Base-by-base conservation (phyloP, 1,284 basidiomycete genomes). In the Moesziomyces aphidis region DNA sequence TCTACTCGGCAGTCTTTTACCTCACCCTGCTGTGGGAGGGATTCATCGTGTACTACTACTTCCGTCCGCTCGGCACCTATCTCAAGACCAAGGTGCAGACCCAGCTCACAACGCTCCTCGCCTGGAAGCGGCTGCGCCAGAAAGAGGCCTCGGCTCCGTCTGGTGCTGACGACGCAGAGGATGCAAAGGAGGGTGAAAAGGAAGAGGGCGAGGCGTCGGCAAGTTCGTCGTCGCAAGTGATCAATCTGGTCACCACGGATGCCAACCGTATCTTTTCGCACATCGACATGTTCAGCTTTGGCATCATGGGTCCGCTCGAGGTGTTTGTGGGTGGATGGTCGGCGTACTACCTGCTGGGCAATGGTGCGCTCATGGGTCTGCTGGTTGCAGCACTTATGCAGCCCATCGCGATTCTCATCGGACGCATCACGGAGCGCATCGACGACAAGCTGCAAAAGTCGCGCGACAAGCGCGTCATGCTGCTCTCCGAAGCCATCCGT, bases 171-270 rank as follows among this genome's bases (percentile, higher is more conserved):
- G 34, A 8, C 7, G 4, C 21, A 36, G 45, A 39, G 28, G 31
- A 49, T 22, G 19, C 26, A 26, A 50, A 50, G 6, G 19, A 36
- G 13, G 23, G 9, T 1, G 34, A 8, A 10, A 2, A 26, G 7
- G 36, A 45, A 1, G 61, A 50, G 24, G 24, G 45, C n/a, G 24
- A 34, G 1, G 46, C 34, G 0, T 50, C 61, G 6, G 42, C 26
- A 11, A 48, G 51, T 1, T 55, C 60, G 15, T 39, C 57, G n/a
- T 72, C 69, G 5, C 63, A 66, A 23, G 70, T 73, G 9, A 62
- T 73, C 50, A 73, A 73, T n/a, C 57, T 73, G 17, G 55, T 73
- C n/a, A 73, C 64, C 10, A 73, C 70, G 15, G 70, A 73, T 45
- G 59, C 62, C 6, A 45, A 48, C 1, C 56, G 70, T 24, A 57